Base-by-base conservation (phyloP, 2,329 filamentous ascomycete genomes). In the Moelleriella libera region DNA sequence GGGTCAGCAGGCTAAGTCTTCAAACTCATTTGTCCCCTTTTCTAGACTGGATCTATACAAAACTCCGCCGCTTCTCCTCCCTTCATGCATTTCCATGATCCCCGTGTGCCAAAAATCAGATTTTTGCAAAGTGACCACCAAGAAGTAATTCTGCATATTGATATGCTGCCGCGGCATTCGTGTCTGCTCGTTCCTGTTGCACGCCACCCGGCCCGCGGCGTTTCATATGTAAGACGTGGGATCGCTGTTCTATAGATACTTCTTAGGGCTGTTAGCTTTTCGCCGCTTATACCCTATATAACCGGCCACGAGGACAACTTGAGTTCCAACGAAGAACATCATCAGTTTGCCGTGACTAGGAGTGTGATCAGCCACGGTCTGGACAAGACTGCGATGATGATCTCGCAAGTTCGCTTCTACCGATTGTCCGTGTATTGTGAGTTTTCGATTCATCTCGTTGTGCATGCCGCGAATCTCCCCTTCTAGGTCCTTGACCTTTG, bases 261-360 rank as follows among this genome's bases (percentile, higher is more conserved):
- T 96, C 75, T 95, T 95, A n/a, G 87, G 87, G 63, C 80, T 78
- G 53, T 73, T 80, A 40, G 77, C 73, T 66, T 83, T 78, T 59
- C 83, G 81, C 56, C 80, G 76, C 75, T 94, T 94, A 68, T 95
- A 95, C 50, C 82, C 61, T 39, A 87, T 63, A 60, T 89, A 95
- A 1, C 72, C 76, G 2, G 66, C 78, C 0, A 78, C 78, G 32
- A 94, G 69, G 54, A 88, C 61, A 45, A 85, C 60, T 66, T 96
- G 88, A 52, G 86, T 79, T 14, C 76, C 80, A 48, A 95, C 70
- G 49, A 94, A 74, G 50, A 88, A 68, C 57, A 83, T 74, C 53
- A 94, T 76, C 55, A 80, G 63, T 53, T 63, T 68, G 14, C 67
- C 65, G 60, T 79, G 74, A 31, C 71, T 68, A 0, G 72, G 71